Conservation (phyloP, 306 rosid species). For the Glycine latifolia region DNA sequence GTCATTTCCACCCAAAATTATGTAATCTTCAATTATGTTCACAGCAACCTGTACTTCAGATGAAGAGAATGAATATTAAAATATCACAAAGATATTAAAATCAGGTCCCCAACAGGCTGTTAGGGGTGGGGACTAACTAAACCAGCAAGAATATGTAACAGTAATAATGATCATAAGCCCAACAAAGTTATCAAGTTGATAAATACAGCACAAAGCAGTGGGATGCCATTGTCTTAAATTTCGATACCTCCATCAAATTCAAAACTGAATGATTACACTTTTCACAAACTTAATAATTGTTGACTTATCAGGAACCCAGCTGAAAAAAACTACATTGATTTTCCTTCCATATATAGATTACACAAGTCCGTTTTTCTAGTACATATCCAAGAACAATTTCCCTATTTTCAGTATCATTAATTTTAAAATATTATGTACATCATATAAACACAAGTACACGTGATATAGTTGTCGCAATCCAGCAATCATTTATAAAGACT, state of each 20-base stretch:
- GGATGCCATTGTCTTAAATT: constrained; percentile 16
- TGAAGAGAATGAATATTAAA: constrained; percentile 40
- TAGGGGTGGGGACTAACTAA: constrained; percentile 24
- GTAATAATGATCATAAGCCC: constrained; percentile 5
- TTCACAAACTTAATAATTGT: constrained; percentile 15
- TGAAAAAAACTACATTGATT: constrained; percentile 33
- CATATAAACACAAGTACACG: constrained; percentile 5
- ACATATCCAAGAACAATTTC: constrained; percentile 15
- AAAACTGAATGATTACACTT: constrained; percentile 22
- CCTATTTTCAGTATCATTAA: constrained; percentile 1
- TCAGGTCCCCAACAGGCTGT: constrained; percentile 18
- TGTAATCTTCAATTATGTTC: constrained; percentile 84
- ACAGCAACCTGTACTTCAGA: constrained; percentile 75
- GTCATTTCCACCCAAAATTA: constrained; percentile 85
- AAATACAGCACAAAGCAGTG: constrained; percentile 27
- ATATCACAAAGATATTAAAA: constrained; percentile 20
- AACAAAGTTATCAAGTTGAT: constrained; percentile 18
- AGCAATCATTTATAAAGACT: constrained; percentile 28
- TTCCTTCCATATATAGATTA: constrained; percentile 30
- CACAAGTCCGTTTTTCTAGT: constrained; percentile 15
- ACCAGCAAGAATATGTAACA: constrained; percentile 24
- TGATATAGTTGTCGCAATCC: constrained; percentile 2
- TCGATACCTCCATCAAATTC: constrained; percentile 31
- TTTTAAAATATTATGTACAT: constrained; percentile 7
- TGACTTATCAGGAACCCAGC: constrained; percentile 32